Evolutionary conservation across 805 yeast species (phyloP).

Genomic region (Yamadazyma olivae): DNA sequence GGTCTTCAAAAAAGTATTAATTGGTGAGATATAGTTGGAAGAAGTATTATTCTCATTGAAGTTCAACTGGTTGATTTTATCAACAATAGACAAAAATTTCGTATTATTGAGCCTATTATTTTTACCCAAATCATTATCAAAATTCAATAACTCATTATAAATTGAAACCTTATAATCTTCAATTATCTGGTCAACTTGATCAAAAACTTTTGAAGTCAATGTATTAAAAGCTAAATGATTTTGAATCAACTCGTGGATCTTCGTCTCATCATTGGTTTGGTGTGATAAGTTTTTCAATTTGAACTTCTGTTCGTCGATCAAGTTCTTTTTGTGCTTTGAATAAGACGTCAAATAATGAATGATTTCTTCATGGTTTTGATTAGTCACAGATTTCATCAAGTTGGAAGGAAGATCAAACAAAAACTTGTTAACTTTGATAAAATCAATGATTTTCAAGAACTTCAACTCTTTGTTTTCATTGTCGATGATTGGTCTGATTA

Average conservation of each 20-base stretch:
- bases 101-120: slow-evolving; percentile 17
- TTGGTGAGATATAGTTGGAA: slow-evolving; percentile 19
- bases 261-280: slow-evolving; percentile 19
- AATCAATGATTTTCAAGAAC: slow-evolving; percentile 31
- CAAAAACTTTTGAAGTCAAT: slow-evolving; percentile 25
- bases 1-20: slow-evolving; percentile 30
- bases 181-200: slow-evolving; percentile 31
- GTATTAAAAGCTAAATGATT: slow-evolving; percentile 20
- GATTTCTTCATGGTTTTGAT: slow-evolving; percentile 32
- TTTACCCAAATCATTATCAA: slow-evolving; percentile 27
- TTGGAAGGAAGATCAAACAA: slow-evolving; percentile 36
- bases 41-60: slow-evolving; percentile 12
- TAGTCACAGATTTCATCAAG: slow-evolving; percentile 24
- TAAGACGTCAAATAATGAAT: slow-evolving; percentile 32
- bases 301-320: slow-evolving; percentile 10
- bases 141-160: slow-evolving; percentile 33
- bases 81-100: slow-evolving; percentile 37
- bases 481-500: slow-evolving; percentile 41
- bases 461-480: slow-evolving; percentile 34
- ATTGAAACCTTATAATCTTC: slow-evolving; percentile 32
- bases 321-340: slow-evolving; percentile 12
- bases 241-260: slow-evolving; percentile 4
- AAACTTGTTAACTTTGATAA: slow-evolving; percentile 26
- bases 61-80: slow-evolving; percentile 35
- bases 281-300: slow-evolving; percentile 11